A percentile compares a stretch with the other conserved stretches of the same genome.
Evolutionary conservation across 73 alveolate species (phyloP).

Genomic region (Paramecium bursaria): DNA sequence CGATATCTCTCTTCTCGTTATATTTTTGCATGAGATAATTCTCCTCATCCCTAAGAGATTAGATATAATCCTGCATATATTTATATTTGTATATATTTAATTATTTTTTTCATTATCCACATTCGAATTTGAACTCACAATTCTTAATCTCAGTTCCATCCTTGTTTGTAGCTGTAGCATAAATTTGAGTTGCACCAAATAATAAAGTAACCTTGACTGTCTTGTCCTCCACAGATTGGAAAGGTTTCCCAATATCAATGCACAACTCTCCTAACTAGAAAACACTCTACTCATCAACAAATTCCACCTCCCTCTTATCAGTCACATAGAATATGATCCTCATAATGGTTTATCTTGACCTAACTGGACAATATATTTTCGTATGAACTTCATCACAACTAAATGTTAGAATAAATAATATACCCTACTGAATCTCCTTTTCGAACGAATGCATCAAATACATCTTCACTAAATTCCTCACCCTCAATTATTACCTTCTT

Average conservation of each 20-base stretch:
- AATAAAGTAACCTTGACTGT: slow-evolving; percentile 96
- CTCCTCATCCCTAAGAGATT: slow-evolving; percentile 52
- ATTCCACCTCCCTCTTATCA: slow-evolving; percentile 91
- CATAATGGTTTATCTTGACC: slow-evolving; percentile 98
- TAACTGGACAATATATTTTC: slow-evolving; percentile 97
- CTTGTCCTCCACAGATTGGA: slow-evolving; percentile 95
- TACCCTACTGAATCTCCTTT: slow-evolving; percentile 94
- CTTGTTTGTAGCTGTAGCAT: slow-evolving; percentile 95
- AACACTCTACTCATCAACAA: slow-evolving; percentile 96
- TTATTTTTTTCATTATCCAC: slow-evolving; percentile 66
- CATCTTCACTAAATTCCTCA: slow-evolving; percentile 99
- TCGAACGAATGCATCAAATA: slow-evolving; percentile 97
- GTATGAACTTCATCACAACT: slow-evolving; percentile 94
- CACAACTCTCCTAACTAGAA: slow-evolving; percentile 94
- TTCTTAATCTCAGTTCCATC: slow-evolving; percentile 97
- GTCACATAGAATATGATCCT: slow-evolving; percentile 95
- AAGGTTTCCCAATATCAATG: slow-evolving; percentile 97
- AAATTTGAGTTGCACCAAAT: slow-evolving; percentile 95
- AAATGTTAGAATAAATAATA: neutral
- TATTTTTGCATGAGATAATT: slow-evolving; percentile 30
- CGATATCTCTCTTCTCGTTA: slow-evolving; percentile 30
- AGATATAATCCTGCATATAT: slow-evolving; percentile 9
- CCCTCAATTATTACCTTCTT: slow-evolving; percentile 98
- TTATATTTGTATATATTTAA: too few relatives aligned
- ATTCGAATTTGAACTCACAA: slow-evolving; percentile 97